These are phyloP conservation scores for Kuraishia ogatae DNA, from an alignment of 805 yeast species.

Conservation along the genomic window DNA sequence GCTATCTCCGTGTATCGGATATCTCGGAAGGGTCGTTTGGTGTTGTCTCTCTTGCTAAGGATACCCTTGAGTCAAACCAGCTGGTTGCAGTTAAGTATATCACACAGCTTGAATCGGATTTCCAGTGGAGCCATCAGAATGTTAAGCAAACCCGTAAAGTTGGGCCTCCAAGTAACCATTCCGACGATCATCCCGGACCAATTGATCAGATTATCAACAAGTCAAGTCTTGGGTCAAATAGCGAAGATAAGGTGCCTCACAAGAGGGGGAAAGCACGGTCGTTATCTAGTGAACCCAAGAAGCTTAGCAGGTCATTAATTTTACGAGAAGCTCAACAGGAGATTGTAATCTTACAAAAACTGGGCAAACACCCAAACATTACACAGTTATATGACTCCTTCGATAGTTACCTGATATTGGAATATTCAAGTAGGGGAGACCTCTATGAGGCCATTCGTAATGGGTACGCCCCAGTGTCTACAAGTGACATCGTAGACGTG, in stretches of 20 bases:
- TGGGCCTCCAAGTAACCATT: too few relatives aligned
- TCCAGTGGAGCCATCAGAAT: background rate
- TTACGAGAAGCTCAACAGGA: slow-evolving; percentile 56
- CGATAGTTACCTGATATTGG: slow-evolving; percentile 47
- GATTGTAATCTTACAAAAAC: slow-evolving; percentile 29
- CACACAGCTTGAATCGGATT: slow-evolving; percentile 1
- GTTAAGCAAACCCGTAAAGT: background rate
- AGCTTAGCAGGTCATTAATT: slow-evolving; percentile 22
- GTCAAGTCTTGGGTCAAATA: too few relatives aligned
- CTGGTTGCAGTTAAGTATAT: slow-evolving; percentile 77
- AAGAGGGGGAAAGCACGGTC: background rate
- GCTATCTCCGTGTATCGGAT: slow-evolving; percentile 63
- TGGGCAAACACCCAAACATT: slow-evolving; percentile 42
- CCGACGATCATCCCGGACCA: too few relatives aligned
- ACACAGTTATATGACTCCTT: slow-evolving; percentile 51
- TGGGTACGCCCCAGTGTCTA: slow-evolving; percentile 17
- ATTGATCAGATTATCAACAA: too few relatives aligned
- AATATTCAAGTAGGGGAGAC: slow-evolving; percentile 61
- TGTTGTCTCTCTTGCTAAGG: slow-evolving; percentile 80
- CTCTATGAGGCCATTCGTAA: slow-evolving; percentile 46
- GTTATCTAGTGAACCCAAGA: slow-evolving; percentile 5
- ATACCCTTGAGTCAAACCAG: slow-evolving; percentile 33
- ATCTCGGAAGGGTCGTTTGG: slow-evolving; percentile 94
- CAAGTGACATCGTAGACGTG: slow-evolving; percentile 21
- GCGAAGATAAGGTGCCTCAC: too few relatives aligned